Base-by-base conservation (phyloP, 352 stramenopile genomes). In the Pythium pyrilobum region DNA sequence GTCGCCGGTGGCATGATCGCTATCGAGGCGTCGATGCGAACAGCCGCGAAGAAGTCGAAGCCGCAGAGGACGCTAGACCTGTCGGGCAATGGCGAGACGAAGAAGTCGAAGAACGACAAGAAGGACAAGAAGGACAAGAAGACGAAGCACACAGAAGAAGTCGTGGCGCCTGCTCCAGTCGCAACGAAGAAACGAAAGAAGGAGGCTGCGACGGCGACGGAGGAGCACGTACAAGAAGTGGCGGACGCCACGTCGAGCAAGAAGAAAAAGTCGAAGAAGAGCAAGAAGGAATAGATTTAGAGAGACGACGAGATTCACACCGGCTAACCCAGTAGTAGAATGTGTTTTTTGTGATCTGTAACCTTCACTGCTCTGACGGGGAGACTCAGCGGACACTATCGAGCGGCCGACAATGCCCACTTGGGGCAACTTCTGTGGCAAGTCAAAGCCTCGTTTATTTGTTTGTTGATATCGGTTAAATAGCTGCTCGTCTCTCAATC, bases 1-100 rank as follows among this genome's bases (percentile, higher is more conserved):
- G 74, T 87, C 46, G 77, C 82, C 24, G 74, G 81, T 29, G 80
- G 77, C 1, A 86, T 93, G 72, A 79, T 93, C 53, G 77, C 82
- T 29, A 89, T 93, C 60, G 80, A 90, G 50, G 80, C 69, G 7
- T 81, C 77, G 18, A 89, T 92, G 81, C 75, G 77, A 9, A 67
- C 55, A 57, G 29, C 10, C 20, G 40, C 21, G 24, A 69, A 60
- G 41, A 59, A 65, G 46, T 40, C 69, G 34, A 37, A 49, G 12
- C 59, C 34, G 15, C 47, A 46, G 38, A 62, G 56, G 47, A 52
- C 55, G n/a, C 34, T 56, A 11, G 53, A 61, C 10, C n/a, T 39
- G 24, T 20, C 36, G 11, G 20, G 34, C 8, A 32, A 42, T 16
- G 53, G 33, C 2, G 51, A 58, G n/a, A 29, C 33, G 9, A 67